A percentile compares a stretch with the other conserved stretches of the same genome.
Conservation (phyloP, 352 stramenopile species). For the Phytopythium cucurbitacearum region DNA sequence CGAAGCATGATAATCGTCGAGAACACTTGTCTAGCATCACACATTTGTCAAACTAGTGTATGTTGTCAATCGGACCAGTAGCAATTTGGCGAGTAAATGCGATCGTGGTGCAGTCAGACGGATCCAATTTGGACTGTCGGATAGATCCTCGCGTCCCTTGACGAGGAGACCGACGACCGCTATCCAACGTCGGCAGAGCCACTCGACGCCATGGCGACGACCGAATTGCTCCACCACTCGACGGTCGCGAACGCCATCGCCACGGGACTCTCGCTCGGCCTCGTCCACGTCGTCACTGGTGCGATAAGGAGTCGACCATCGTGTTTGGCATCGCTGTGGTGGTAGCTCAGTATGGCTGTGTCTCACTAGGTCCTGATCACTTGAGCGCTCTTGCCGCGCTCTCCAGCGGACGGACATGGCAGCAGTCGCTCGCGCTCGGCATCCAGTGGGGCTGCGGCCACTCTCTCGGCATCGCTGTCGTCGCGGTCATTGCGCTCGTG, state of each 20-base stretch:
- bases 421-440: slow-evolving; percentile 67
- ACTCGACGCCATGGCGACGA: neutral
- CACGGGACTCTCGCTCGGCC: slow-evolving; percentile 38
- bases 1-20: neutral
- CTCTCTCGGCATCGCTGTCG: slow-evolving; percentile 73
- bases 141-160: too few relatives aligned
- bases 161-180: too few relatives aligned
- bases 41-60: too few relatives aligned
- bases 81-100: too few relatives aligned
- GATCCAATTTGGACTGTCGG: too few relatives aligned
- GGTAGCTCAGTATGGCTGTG: neutral
- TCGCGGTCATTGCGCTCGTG: slow-evolving; percentile 50
- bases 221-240: slow-evolving; percentile 12
- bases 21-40: slow-evolving; percentile 3
- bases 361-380: slow-evolving; percentile 74
- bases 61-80: too few relatives aligned
- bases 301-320: neutral
- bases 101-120: too few relatives aligned
- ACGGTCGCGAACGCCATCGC: slow-evolving; percentile 22
- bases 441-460: slow-evolving; percentile 88
- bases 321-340: neutral
- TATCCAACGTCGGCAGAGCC: neutral
- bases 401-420: slow-evolving; percentile 58
- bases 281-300: slow-evolving; percentile 60
- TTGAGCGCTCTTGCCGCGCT: slow-evolving; percentile 85